These are phyloP conservation scores for Helichrysum umbraculigerum DNA, from an alignment of 129 eudicot genomes.

Conservation along the genomic window DNA sequence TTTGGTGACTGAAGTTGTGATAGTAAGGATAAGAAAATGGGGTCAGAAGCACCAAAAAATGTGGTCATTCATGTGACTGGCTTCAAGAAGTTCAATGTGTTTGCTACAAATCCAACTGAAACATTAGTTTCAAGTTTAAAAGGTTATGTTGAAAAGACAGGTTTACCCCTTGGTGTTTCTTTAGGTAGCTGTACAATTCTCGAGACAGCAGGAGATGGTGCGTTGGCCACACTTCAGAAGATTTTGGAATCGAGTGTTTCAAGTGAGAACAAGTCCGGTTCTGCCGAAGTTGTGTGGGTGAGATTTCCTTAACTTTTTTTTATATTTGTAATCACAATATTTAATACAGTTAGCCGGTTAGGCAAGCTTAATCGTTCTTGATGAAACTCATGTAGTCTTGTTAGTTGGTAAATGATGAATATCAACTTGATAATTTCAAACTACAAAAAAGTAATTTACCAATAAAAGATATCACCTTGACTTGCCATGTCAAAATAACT, in stretches of 20 bases:
- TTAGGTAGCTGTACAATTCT: slow-evolving; percentile 63
- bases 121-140: slow-evolving; percentile 49
- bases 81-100: slow-evolving; percentile 76
- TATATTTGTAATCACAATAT: neutral
- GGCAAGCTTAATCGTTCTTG: neutral
- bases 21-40: slow-evolving; percentile 44
- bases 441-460: too few relatives aligned
- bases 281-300: slow-evolving; percentile 62
- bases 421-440: neutral
- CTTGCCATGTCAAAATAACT: slow-evolving; percentile 2
- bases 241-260: slow-evolving; percentile 49
- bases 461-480: slow-evolving; percentile 4
- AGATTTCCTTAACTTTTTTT: slow-evolving; percentile 26
- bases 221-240: slow-evolving; percentile 49
- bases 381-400: neutral
- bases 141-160: slow-evolving; percentile 47
- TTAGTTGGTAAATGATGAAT: neutral
- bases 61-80: slow-evolving; percentile 70
- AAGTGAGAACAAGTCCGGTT: slow-evolving; percentile 24
- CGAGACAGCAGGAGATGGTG: slow-evolving; percentile 79
- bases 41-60: slow-evolving; percentile 58
- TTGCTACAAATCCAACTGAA: slow-evolving; percentile 68
- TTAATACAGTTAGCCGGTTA: neutral
- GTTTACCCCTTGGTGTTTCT: slow-evolving; percentile 53
- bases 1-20: slow-evolving; percentile 15